These are phyloP conservation scores for Gorgonomyces haynaldii DNA, from an alignment of 192 early-diverging fungal genomes.

Conservation along the genomic window DNA sequence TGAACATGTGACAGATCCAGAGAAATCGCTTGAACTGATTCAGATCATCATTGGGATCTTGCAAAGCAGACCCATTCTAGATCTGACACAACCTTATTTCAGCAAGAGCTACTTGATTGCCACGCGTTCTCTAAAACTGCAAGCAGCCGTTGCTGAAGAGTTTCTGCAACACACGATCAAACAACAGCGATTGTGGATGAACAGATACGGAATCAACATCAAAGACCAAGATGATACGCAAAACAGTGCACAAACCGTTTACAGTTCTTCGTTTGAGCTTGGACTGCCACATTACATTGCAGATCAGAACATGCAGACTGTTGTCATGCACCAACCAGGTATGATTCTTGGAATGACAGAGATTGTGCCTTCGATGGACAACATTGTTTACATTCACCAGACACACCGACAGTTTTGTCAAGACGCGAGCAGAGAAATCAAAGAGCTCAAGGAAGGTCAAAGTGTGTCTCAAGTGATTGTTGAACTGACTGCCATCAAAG, in stretches of 20 bases:
- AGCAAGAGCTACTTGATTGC: constrained; percentile 17
- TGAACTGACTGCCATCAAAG: too few relatives aligned
- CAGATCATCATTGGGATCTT: constrained; percentile 33
- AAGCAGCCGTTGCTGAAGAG: constrained; percentile 14
- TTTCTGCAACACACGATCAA: constrained; percentile 6
- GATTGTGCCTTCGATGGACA: constrained; percentile 24
- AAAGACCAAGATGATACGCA: constrained; percentile 12
- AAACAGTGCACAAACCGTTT: constrained; percentile 17
- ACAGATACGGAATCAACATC: neutral
- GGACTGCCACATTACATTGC: constrained; percentile 4
- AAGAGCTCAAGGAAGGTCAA: too few relatives aligned
- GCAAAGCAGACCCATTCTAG: constrained; percentile 22
- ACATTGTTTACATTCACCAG: constrained; percentile 9
- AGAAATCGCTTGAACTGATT: constrained; percentile 14
- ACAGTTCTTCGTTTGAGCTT: neutral
- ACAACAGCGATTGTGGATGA: neutral
- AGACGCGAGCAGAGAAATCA: constrained; percentile 4
- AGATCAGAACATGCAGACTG: constrained; percentile 13
- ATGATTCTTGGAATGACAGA: constrained; percentile 31
- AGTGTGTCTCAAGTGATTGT: too few relatives aligned
- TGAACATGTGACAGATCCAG: constrained; percentile 24
- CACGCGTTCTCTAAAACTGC: constrained; percentile 24
- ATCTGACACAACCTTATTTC: constrained; percentile 36
- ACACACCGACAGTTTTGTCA: too few relatives aligned
- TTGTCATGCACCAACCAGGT: constrained; percentile 35